Evolutionary conservation across 1,284 basidiomycete species (phyloP), one percentile per base, ranked within the genome.

Genomic region (Marasmius tenuissimus): DNA sequence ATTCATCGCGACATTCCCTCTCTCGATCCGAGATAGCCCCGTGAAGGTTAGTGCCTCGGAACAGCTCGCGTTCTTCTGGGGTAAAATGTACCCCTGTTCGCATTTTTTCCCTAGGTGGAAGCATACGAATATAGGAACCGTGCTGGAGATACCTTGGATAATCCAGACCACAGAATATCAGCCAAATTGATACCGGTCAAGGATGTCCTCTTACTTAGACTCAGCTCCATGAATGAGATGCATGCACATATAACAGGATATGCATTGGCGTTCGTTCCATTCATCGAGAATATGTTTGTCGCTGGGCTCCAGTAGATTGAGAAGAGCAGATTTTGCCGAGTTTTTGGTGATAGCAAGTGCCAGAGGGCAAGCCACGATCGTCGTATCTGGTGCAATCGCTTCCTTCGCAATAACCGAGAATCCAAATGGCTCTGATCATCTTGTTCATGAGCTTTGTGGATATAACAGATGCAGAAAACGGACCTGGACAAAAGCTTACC

Each of bases 21-120:
- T 80, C 74, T 6, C 91, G 82, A 66, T 92, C 89, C 3, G 81
- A 55, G 0, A 89, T 86, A 0, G 93, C 93, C 1, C 88, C 86
- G 64, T 85, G 85, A 0, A 97, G 69, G 70, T 96, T 96, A 1
- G 91, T 92, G 0, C 92, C 92, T 58, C 80, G 76, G 58, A 96
- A 82, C 11, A 87, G 71, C 9, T 84, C 80, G 8, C 88, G 75
- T 72, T 97, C 95, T 12, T 69, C 61, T 0, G 73, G 56, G 0
- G 82, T 82, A 70, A 92, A 97, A 67, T 91, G 86, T n/a, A 94
- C 77, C 0, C 94, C 84, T 0, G 94, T 96, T n/a, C 78, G 76
- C 1, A 96, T 79, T 55, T 79, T 77, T 2, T 80, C 73, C 0
- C 80, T 58, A 0, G 77, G 55, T 0, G 95, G 94, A 0, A 96